Evolutionary conservation across 176 grass and related monocot species (phyloP), one percentile per base, ranked within the genome.

Genomic region (Alloteropsis semialata): DNA sequence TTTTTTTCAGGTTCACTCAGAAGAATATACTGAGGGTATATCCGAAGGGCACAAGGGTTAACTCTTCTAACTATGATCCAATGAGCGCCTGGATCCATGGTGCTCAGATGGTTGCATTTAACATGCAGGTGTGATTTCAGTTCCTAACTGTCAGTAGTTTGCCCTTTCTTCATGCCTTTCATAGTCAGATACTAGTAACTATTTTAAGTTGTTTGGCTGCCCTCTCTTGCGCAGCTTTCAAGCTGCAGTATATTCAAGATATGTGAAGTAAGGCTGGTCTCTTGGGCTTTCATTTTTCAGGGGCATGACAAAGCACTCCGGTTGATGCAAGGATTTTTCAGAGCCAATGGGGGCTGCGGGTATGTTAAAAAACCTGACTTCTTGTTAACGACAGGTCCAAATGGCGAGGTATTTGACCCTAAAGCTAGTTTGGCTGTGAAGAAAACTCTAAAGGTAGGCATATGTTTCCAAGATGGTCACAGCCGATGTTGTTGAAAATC

Each of bases 31-130:
- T 98, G 10, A 86, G 96, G 74, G 80, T 98, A 67, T 98, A 91
- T 69, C 96, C 96, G 4, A 98, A 95, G 80, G 96, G 92, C 66
- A 92, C 92, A 34, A 86, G 96, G 42, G 84, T 98, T 76, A 92
- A 65, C 71, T 98, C 96, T 81, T 90, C 96, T 21, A 98, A 98
- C 77, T 98, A 95, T 46, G 88, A 92, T 43, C 92, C 96, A 62
- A 86, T 98, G 46, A 69, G 88, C 61, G 93, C 93, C 33, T 98
- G 96, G 96, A 87, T 67, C 36, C 87, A 98, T 84, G 96, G 96
- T 79, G 92, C 91, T 9, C 96, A 98, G 78, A 93, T 98, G 96
- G 93, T 95, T 91, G 96, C 96, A 85, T 95, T 95, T 64, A 98
- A 98, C 60, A 98, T 89, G 85, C 96, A 98, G 96, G 96, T 98